Evolutionary conservation across 805 yeast genomes (phyloP), one percentile per base, ranked within the genome.

Genomic region (Yamadazyma kitorensis): DNA sequence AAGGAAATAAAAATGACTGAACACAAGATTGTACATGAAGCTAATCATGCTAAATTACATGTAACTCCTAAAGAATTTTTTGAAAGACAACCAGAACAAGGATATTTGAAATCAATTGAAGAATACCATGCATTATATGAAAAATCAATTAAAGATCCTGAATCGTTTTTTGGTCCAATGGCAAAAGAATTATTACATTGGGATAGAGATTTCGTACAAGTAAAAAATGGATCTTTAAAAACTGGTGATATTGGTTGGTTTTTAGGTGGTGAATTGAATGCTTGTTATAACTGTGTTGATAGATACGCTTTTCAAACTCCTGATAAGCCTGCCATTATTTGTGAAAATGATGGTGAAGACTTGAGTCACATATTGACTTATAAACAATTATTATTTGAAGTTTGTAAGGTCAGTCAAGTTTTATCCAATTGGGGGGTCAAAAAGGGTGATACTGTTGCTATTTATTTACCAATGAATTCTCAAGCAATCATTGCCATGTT

Each of bases 401-500:
- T 84, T 21, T 80, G 78, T 26, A 74, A 76, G 53, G 78, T 81
- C 35, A 83, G 91, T 6, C 86, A 82, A 48, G 81, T 80, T 22
- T 70, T 85, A 54, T 64, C 70, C 45, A 61, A 66, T 40, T 65
- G 80, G 70, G 89, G 89, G 31, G 80, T 84, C 38, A 64, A 70
- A 41, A 85, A 84, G 61, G 93, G 93, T 49, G 95, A 85, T 55
- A 81, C 88, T 12, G 91, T 85, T 37, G 93, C 93, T 16, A 84
- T 85, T 34, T 85, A 85, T 57, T 68, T 85, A 67, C 95, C 95
- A 50, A 85, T 84, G 93, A 81, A 80, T 44, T 83, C 89, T 29
- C 86, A 83, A 55, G 89, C 93, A 24, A 62, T 85, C 33, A 67
- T 82, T 37, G 77, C 93, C 17, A 61, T 85, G 68, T 63, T 85